These are phyloP conservation scores for Leccinum pachyderme DNA, from an alignment of 1,284 basidiomycete species.

Conservation along the genomic window DNA sequence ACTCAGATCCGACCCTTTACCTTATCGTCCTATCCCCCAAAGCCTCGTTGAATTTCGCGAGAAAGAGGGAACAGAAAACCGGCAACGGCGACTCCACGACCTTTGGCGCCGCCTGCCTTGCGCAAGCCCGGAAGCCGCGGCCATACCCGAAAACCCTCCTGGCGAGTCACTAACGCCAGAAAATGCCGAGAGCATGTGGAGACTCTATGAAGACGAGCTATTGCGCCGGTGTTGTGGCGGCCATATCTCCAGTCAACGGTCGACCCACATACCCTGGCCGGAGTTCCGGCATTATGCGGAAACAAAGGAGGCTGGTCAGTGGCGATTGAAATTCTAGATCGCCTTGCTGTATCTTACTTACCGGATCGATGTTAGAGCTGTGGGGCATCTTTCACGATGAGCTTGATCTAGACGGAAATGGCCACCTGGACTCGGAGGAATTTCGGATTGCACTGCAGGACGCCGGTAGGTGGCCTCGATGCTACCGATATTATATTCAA, in stretches of 20 bases:
- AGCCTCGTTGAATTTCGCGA: slow-evolving; percentile 63
- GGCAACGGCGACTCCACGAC: slow-evolving; percentile 56
- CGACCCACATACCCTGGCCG: slow-evolving; percentile 65
- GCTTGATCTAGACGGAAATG: slow-evolving; percentile 84
- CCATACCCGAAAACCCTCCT: slow-evolving; percentile 19
- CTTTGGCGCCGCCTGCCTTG: slow-evolving; percentile 61
- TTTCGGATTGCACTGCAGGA: slow-evolving; percentile 66
- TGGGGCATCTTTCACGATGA: slow-evolving; percentile 90
- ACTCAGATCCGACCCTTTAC: slow-evolving; percentile 51
- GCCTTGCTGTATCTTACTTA: slow-evolving; percentile 15
- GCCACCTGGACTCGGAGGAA: slow-evolving; percentile 73
- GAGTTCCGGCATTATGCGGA: slow-evolving; percentile 78
- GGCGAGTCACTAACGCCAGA: slow-evolving; percentile 55
- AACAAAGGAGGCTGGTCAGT: slow-evolving; percentile 74
- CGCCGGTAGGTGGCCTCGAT: slow-evolving; percentile 55
- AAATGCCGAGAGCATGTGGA: slow-evolving; percentile 64
- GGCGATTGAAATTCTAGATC: slow-evolving; percentile 17
- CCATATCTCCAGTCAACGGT: slow-evolving; percentile 44
- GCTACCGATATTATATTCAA: slow-evolving; percentile 12
- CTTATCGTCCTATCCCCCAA: slow-evolving; percentile 41
- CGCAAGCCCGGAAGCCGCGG: slow-evolving; percentile 28
- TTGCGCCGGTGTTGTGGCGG: slow-evolving; percentile 55
- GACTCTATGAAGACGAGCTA: slow-evolving; percentile 79
- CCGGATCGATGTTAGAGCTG: slow-evolving; percentile 54
- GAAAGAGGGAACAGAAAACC: slow-evolving; percentile 56